Conservation (phyloP, 1,284 basidiomycete species). For the Ustilago shanxiensis region DNA sequence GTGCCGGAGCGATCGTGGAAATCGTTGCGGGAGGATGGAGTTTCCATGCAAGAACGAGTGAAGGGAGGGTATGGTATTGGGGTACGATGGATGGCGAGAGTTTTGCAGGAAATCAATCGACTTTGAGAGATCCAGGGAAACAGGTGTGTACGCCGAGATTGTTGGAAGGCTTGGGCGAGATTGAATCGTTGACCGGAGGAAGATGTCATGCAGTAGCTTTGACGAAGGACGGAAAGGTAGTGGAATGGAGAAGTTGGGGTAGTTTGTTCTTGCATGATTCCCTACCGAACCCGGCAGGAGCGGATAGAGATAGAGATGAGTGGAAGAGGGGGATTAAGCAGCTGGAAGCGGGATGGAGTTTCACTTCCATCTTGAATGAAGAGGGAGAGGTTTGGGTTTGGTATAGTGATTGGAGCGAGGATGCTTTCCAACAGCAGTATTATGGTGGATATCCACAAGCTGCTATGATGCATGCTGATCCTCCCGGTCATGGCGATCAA, state of each 20-base stretch:
- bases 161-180: slow-evolving; percentile 10
- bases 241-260: slow-evolving; percentile 56
- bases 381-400: slow-evolving; percentile 22
- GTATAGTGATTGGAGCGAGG: slow-evolving; percentile 24
- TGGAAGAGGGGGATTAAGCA: slow-evolving; percentile 28
- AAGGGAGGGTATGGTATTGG: slow-evolving; percentile 44
- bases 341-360: slow-evolving; percentile 60
- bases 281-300: not conserved
- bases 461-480: slow-evolving; percentile 9
- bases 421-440: slow-evolving; percentile 10
- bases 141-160: slow-evolving; percentile 1
- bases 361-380: slow-evolving; percentile 34
- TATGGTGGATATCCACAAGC: slow-evolving; percentile 3
- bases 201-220: slow-evolving; percentile 79
- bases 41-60: slow-evolving; percentile 48
- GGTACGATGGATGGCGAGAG: slow-evolving; percentile 46
- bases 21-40: slow-evolving; percentile 54
- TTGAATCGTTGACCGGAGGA: slow-evolving; percentile 73
- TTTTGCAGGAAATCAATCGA: not conserved
- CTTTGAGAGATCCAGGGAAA: slow-evolving; percentile 10
- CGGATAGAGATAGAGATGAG: not conserved
- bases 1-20: slow-evolving; percentile 22
- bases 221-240: slow-evolving; percentile 22
- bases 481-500: slow-evolving; percentile 12
- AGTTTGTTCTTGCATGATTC: slow-evolving; percentile 22